These are phyloP conservation scores for Xanthoconium separans DNA, from an alignment of 1,284 basidiomycete species.

Conservation along the genomic window DNA sequence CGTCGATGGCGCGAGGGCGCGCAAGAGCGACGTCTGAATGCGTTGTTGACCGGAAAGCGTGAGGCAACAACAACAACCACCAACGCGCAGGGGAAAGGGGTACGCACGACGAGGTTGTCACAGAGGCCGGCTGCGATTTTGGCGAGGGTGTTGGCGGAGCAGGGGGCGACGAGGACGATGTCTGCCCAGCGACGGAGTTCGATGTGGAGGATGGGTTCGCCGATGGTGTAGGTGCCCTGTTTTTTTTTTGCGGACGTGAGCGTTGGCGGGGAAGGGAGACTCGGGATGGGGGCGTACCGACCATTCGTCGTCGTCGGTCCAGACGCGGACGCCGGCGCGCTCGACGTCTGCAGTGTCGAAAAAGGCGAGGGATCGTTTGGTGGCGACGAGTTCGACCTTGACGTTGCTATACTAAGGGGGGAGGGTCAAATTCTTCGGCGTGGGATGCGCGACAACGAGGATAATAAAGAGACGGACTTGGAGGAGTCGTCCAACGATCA, in stretches of 20 bases:
- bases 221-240: constrained; percentile 65
- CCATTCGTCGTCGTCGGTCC: constrained; percentile 95
- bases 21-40: constrained; percentile 89
- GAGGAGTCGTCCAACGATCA: constrained; percentile 80
- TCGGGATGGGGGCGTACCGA: constrained; percentile 26
- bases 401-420: constrained; percentile 63
- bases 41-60: too few relatives aligned
- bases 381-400: constrained; percentile 83
- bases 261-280: neutral
- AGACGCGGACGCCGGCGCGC: constrained; percentile 62
- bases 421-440: too few relatives aligned
- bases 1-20: constrained; percentile 80
- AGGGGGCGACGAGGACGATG: constrained; percentile 90
- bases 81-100: neutral
- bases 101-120: constrained; percentile 83
- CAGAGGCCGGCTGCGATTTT: constrained; percentile 89
- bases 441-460: neutral
- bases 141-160: constrained; percentile 92
- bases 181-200: constrained; percentile 97
- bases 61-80: too few relatives aligned
- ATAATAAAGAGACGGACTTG: constrained; percentile 60
- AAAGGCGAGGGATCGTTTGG: constrained; percentile 77
- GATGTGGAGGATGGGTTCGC: constrained; percentile 95
- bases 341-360: constrained; percentile 61
- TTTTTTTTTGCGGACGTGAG: neutral